Conservation (phyloP, 2,329 filamentous ascomycete genomes). For the Berkeleyomyces rouxiae region DNA sequence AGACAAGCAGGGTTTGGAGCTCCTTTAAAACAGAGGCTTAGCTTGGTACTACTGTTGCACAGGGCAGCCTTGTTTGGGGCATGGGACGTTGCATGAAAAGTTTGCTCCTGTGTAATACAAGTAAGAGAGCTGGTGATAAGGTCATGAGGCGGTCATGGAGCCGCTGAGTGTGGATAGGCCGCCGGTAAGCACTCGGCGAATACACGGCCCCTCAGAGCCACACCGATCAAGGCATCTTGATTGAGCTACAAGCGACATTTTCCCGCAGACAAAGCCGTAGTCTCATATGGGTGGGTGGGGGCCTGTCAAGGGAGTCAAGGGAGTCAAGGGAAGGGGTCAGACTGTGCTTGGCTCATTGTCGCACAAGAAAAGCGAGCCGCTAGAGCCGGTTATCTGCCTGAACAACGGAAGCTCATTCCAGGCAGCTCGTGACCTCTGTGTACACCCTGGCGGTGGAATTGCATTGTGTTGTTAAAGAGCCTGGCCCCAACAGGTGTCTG, state of each 20-base stretch:
- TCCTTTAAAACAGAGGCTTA: not conserved
- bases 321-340: not conserved
- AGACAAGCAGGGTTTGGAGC: not conserved
- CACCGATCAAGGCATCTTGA: no score
- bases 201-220: no score
- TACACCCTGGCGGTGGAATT: not conserved
- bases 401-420: not conserved
- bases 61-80: not conserved
- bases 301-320: not conserved
- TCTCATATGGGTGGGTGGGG: no score
- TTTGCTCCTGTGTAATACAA: not conserved
- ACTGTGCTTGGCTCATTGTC: not conserved
- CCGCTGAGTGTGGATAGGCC: no score
- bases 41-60: not conserved
- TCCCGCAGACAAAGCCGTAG: not conserved
- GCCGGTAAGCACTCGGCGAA: no score
- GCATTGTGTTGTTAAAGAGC: not conserved
- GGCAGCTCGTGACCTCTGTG: not conserved
- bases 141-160: no score
- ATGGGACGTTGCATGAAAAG: not conserved
- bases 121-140: no score
- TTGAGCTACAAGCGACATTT: no score
- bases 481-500: not conserved
- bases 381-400: not conserved
- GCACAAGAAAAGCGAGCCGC: not conserved